A percentile compares a stretch with the other conserved stretches of the same genome.
phyloP scores from a whole-genome alignment of 441 rosid genomes.

The Brassica hybrid region DNA sequence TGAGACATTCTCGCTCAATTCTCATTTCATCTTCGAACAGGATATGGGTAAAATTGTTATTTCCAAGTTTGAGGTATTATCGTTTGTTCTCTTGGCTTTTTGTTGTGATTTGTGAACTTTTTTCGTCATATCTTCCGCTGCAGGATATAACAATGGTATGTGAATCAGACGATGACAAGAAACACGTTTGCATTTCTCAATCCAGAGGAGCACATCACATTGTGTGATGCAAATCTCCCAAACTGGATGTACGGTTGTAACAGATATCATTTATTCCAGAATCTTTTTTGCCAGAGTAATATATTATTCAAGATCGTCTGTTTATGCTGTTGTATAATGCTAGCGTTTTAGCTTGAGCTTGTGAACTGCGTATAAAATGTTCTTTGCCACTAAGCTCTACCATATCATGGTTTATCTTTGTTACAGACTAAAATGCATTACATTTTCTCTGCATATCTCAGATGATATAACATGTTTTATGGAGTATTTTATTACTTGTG shows the following conservation, averaged over 20 bases:
- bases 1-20: constrained; percentile 24
- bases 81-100: constrained; percentile 11
- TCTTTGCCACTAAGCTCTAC: constrained; percentile 11
- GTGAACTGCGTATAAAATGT: constrained; percentile 24
- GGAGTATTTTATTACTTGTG: constrained; percentile 3
- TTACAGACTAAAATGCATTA: constrained; percentile 18
- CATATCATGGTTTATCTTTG: constrained; percentile 18
- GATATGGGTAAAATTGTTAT: constrained; percentile 20
- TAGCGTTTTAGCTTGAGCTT: constrained; percentile 26
- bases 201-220: constrained; percentile 28
- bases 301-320: constrained; percentile 15
- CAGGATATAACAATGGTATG: constrained; percentile 30
- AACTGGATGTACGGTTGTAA: constrained; percentile 31
- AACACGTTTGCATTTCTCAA: constrained; percentile 23
- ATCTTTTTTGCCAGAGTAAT: constrained; percentile 13
- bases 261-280: constrained; percentile 11
- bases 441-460: constrained; percentile 9
- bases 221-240: constrained; percentile 22
- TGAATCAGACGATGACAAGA: constrained; percentile 24
- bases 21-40: constrained; percentile 23
- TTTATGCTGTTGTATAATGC: constrained; percentile 9
- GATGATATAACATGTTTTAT: constrained; percentile 1
- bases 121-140: neutral
- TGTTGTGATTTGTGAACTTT: constrained; percentile 16
- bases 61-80: constrained; percentile 14